Conservation (phyloP, 225 moss, liverwort and hornwort genomes). For the Polytrichum formosum region DNA sequence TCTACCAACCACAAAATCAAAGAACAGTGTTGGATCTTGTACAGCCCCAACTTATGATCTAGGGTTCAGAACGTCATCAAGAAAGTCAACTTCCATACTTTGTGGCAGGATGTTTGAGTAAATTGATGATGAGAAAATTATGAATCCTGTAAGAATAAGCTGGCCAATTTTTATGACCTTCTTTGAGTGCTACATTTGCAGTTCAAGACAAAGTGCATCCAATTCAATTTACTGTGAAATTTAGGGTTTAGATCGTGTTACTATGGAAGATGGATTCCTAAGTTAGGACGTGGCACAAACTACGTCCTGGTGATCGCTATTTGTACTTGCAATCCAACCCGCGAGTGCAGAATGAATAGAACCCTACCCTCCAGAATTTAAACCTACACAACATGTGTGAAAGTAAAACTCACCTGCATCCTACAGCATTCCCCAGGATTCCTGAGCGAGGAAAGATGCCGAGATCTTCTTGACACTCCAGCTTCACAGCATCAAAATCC, state of each 20-base stretch:
- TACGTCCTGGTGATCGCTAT: neutral
- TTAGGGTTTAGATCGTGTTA: too few relatives aligned
- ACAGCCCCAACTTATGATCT: too few relatives aligned
- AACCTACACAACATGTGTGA: neutral
- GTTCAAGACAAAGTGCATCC: too few relatives aligned
- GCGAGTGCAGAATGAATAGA: slow-evolving; percentile 1
- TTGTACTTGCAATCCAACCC: neutral
- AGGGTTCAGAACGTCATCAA: too few relatives aligned
- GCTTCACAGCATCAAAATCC: slow-evolving; percentile 21
- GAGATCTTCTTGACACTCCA: slow-evolving; percentile 34
- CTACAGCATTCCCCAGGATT: slow-evolving; percentile 27
- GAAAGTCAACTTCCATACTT: too few relatives aligned
- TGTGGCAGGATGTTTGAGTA: too few relatives aligned
- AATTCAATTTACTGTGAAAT: too few relatives aligned
- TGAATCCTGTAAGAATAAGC: neutral
- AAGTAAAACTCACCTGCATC: slow-evolving; percentile 37
- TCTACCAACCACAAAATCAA: too few relatives aligned
- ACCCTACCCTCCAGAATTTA: neutral
- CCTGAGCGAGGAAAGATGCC: slow-evolving; percentile 32
- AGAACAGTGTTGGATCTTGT: too few relatives aligned
- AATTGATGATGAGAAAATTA: too few relatives aligned
- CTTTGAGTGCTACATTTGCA: too few relatives aligned
- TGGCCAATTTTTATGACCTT: neutral
- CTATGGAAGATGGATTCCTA: too few relatives aligned
- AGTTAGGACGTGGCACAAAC: neutral